phyloP scores from a whole-genome alignment of 257 asterid genomes.

The Henckelia pumila region DNA sequence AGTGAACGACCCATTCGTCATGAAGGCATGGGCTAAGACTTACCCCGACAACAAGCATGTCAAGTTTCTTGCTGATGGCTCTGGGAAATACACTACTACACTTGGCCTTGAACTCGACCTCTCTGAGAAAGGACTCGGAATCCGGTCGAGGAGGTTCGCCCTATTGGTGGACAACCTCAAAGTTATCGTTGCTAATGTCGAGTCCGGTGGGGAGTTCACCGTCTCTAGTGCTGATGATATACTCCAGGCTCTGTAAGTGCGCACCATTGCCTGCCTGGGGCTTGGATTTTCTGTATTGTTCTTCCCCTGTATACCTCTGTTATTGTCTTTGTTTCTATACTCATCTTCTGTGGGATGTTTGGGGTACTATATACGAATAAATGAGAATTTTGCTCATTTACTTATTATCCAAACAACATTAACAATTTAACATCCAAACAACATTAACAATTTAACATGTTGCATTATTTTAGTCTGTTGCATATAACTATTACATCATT shows the following conservation, averaged over 20 bases:
- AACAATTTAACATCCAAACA: too few species aligned
- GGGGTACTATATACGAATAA: background rate
- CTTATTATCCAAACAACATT: too few species aligned
- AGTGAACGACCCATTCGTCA: conserved; percentile 95
- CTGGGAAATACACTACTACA: conserved; percentile 64
- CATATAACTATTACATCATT: too few species aligned
- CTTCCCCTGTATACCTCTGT: background rate
- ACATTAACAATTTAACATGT: too few species aligned
- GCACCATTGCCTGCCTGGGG: background rate
- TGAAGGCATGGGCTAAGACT: conserved; percentile 97
- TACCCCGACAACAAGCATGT: conserved; percentile 76
- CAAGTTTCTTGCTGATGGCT: conserved; percentile 88
- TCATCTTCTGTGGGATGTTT: background rate
- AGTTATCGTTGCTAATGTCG: conserved; percentile 73
- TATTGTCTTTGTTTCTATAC: background rate
- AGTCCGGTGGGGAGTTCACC: conserved; percentile 88
- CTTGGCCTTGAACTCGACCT: conserved; percentile 90
- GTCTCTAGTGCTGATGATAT: conserved; percentile 88
- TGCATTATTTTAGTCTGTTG: too few species aligned
- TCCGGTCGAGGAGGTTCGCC: conserved; percentile 75
- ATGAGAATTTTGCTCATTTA: background rate
- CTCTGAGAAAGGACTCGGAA: conserved; percentile 78
- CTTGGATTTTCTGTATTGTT: background rate
- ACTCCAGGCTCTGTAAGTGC: conserved; percentile 63
- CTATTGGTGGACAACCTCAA: conserved; percentile 78